Conservation (phyloP, 306 rosid genomes). For the Biancaea sappan region DNA sequence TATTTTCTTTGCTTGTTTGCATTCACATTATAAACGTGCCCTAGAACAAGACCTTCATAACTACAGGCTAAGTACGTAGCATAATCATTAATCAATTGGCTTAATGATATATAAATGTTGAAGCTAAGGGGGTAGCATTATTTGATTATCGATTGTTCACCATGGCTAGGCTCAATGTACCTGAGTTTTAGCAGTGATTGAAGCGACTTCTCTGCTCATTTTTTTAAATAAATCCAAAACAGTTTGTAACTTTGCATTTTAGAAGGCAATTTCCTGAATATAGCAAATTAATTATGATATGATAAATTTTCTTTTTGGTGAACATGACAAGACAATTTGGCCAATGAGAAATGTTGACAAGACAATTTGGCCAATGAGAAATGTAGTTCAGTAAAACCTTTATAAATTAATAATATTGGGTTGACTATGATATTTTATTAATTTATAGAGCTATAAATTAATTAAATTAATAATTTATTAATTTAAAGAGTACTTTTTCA, state of each 20-base stretch:
- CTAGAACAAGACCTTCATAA: background rate
- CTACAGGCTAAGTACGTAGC: background rate
- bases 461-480: no score
- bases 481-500: no score
- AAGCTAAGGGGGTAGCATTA: background rate
- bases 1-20: background rate
- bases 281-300: background rate
- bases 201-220: background rate
- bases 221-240: slow-evolving; percentile 20
- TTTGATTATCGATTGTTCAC: no score
- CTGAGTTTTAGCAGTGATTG: slow-evolving; percentile 34
- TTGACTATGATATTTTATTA: no score
- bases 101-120: background rate
- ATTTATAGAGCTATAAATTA: no score
- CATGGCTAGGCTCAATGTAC: slow-evolving; percentile 59
- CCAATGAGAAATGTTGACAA: no score
- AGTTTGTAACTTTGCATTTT: background rate
- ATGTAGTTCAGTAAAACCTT: no score
- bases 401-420: no score
- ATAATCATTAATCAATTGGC: background rate
- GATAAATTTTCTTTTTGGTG: no score
- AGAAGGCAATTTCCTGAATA: background rate
- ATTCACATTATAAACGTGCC: slow-evolving; percentile 37
- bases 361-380: no score
- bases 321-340: background rate